These are phyloP conservation scores for Podosphaera leucotricha DNA, from an alignment of 2,329 filamentous ascomycete genomes.

Conservation along the genomic window DNA sequence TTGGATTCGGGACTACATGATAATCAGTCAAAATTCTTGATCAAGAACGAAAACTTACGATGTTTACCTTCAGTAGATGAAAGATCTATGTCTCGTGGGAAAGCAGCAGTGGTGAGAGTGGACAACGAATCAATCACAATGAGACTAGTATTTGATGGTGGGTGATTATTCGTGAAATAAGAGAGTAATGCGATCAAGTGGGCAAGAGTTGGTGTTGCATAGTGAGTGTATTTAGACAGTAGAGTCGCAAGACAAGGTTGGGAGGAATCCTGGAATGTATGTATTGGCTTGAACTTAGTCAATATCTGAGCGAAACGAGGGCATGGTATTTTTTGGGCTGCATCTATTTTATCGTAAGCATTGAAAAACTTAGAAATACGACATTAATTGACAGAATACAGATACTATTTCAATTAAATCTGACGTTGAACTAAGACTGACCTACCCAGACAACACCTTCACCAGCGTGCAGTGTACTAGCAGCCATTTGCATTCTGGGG, in stretches of 20 bases:
- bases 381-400: neutral
- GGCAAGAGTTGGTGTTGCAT: conserved; percentile 32
- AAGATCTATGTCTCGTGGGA: conserved; percentile 35
- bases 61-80: neutral
- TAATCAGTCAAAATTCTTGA: neutral
- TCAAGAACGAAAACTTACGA: no score
- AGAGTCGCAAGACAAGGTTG: conserved; percentile 11
- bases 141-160: conserved; percentile 38
- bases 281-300: conserved; percentile 3
- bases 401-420: neutral
- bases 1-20: conserved; percentile 7
- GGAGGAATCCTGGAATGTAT: conserved; percentile 2
- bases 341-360: conserved; percentile 7
- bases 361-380: neutral
- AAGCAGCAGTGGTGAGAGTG: conserved; percentile 50
- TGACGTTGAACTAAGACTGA: conserved; percentile 16
- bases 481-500: conserved; percentile 43
- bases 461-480: conserved; percentile 35
- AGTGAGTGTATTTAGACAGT: conserved; percentile 36
- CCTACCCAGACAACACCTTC: conserved; percentile 61
- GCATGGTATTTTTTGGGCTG: conserved; percentile 20
- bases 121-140: conserved; percentile 62
- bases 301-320: conserved; percentile 25
- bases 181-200: conserved; percentile 51
- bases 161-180: conserved; percentile 37